Evolutionary conservation across 1,284 basidiomycete genomes (phyloP).

Genomic region (Entoloma clypeatum): DNA sequence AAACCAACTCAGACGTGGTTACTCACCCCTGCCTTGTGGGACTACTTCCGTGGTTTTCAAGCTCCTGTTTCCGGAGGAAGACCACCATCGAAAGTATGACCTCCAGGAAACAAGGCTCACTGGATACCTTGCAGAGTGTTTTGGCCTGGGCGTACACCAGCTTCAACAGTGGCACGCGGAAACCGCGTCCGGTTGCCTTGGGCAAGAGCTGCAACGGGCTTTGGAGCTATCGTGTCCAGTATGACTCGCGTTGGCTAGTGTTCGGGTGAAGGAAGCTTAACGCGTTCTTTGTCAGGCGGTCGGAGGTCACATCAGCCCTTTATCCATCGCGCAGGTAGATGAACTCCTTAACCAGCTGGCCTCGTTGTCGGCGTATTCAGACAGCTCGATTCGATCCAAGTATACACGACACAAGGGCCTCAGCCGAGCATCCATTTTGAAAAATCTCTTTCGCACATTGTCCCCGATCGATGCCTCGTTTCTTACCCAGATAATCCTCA

Average conservation of each 20-base stretch:
- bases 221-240: slow-evolving; percentile 32
- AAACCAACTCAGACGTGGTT: slow-evolving; percentile 35
- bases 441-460: slow-evolving; percentile 49
- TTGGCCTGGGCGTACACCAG: slow-evolving; percentile 38
- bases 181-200: slow-evolving; percentile 62
- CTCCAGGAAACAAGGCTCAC: slow-evolving; percentile 72
- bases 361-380: slow-evolving; percentile 58
- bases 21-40: slow-evolving; percentile 43
- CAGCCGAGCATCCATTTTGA: slow-evolving; percentile 42
- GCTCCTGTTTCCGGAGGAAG: slow-evolving; percentile 81
- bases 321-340: slow-evolving; percentile 54
- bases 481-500: slow-evolving; percentile 80
- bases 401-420: slow-evolving; percentile 25
- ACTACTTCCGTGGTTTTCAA: slow-evolving; percentile 59
- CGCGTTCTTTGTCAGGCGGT: slow-evolving; percentile 15
- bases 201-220: slow-evolving; percentile 53
- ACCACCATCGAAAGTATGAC: slow-evolving; percentile 64
- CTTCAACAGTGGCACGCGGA: slow-evolving; percentile 50
- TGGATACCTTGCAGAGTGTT: slow-evolving; percentile 45
- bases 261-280: slow-evolving; percentile 4
- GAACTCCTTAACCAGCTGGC: slow-evolving; percentile 71
- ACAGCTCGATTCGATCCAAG: slow-evolving; percentile 34
- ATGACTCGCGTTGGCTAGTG: slow-evolving; percentile 28
- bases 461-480: slow-evolving; percentile 59
- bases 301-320: slow-evolving; percentile 27